Percentiles rank a stretch among this genome's conserved stretches.
These are phyloP conservation scores for Dendrocalamus latiflorus DNA, from an alignment of 202 grass and related monocot genomes.

Conservation along the genomic window DNA sequence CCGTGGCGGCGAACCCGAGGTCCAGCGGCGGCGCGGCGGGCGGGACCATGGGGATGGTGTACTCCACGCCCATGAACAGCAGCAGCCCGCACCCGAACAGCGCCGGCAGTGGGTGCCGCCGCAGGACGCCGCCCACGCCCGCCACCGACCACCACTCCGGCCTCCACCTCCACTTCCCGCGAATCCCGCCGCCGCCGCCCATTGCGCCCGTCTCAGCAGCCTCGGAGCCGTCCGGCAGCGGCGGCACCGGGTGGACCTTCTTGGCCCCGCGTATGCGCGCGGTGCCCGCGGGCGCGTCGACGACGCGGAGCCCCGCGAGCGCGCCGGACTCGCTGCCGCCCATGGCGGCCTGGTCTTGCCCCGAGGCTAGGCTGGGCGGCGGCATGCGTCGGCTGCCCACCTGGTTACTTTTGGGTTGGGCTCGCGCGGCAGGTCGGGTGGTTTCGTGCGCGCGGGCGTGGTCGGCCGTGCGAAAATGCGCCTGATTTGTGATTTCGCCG, in stretches of 20 bases:
- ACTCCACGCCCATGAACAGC: no score
- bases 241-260: constrained; percentile 9
- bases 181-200: background rate
- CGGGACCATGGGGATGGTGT: no score
- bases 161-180: background rate
- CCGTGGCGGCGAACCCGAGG: no score
- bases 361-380: constrained; percentile 38
- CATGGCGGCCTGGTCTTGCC: background rate
- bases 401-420: background rate
- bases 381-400: constrained; percentile 22
- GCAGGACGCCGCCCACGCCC: constrained; percentile 23
- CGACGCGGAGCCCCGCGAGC: background rate
- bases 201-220: background rate
- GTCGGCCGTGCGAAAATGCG: background rate
- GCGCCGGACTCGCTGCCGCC: background rate
- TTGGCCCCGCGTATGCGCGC: constrained; percentile 1
- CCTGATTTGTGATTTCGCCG: background rate
- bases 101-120: constrained; percentile 48
- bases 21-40: no score
- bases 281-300: background rate
- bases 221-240: background rate
- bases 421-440: background rate
- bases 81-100: no score
- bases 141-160: constrained; percentile 31
- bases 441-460: background rate